A percentile compares a stretch with the other conserved stretches of the same genome.
Conservation (phyloP, 2,329 filamentous ascomycete species). For the Geoglossum cookeanum region DNA sequence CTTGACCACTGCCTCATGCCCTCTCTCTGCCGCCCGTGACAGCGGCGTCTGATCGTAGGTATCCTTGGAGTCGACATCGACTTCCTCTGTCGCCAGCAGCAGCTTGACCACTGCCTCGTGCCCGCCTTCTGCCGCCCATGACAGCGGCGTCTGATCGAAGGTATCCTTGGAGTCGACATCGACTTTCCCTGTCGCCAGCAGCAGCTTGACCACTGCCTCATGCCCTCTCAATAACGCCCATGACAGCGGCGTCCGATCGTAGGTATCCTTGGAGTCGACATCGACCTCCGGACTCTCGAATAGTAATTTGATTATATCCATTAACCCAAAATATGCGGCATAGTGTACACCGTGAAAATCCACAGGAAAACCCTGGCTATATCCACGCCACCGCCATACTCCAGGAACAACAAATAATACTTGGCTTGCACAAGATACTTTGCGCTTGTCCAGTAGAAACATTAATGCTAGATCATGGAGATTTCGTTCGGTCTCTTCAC, state of each 20-base stretch:
- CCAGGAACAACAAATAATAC: background rate
- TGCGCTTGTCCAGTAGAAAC: background rate
- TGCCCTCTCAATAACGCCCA: background rate
- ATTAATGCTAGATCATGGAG: background rate
- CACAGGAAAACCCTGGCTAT: background rate
- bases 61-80: no score
- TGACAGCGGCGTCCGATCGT: background rate
- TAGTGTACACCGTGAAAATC: background rate
- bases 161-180: background rate
- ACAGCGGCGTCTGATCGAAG: background rate
- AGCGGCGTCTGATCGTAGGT: no score
- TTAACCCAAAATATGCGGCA: constrained; percentile 1
- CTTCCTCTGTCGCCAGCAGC: no score
- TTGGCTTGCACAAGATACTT: background rate
- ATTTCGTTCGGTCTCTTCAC: background rate
- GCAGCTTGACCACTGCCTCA: background rate
- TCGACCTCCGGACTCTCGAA: background rate
- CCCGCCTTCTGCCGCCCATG: background rate
- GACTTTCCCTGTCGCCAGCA: background rate
- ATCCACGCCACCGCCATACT: background rate
- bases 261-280: constrained; percentile 2
- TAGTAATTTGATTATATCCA: background rate
- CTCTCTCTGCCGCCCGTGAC: background rate
- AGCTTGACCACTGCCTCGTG: background rate
- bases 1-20: no score